Conservation (phyloP, 2,329 filamentous ascomycete genomes). For the Neonectria hederae region DNA sequence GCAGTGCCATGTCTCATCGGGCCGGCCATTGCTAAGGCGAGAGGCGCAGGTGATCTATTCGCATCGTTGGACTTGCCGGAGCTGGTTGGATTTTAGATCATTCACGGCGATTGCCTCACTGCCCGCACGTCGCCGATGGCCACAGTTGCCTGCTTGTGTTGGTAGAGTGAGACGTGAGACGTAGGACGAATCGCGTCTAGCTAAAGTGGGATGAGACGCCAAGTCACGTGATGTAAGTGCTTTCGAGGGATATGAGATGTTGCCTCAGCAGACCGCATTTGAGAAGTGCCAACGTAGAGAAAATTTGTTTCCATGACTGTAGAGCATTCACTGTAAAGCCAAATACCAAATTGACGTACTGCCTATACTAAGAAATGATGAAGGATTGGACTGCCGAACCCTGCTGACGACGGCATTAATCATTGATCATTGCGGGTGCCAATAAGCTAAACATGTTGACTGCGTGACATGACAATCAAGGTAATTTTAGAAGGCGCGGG, state of each 20-base stretch:
- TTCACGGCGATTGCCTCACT: background rate
- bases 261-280: background rate
- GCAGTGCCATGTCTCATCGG: background rate
- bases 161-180: background rate
- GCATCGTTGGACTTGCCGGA: background rate
- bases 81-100: background rate
- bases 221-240: slow-evolving; percentile 17
- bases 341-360: too few relatives aligned
- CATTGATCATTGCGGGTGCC: too few relatives aligned
- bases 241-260: background rate
- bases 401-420: background rate
- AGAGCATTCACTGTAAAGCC: too few relatives aligned
- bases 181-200: slow-evolving; percentile 5
- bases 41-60: too few relatives aligned
- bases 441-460: too few relatives aligned
- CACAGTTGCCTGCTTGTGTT: background rate
- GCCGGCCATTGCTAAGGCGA: slow-evolving; percentile 28
- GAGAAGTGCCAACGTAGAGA: background rate
- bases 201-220: slow-evolving; percentile 24
- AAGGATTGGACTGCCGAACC: too few relatives aligned
- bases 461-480: too few relatives aligned
- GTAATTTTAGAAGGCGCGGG: too few relatives aligned
- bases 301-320: too few relatives aligned
- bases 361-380: too few relatives aligned
- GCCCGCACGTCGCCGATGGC: background rate